Base-by-base conservation (phyloP, 345 rosid species). In the Angophora floribunda region DNA sequence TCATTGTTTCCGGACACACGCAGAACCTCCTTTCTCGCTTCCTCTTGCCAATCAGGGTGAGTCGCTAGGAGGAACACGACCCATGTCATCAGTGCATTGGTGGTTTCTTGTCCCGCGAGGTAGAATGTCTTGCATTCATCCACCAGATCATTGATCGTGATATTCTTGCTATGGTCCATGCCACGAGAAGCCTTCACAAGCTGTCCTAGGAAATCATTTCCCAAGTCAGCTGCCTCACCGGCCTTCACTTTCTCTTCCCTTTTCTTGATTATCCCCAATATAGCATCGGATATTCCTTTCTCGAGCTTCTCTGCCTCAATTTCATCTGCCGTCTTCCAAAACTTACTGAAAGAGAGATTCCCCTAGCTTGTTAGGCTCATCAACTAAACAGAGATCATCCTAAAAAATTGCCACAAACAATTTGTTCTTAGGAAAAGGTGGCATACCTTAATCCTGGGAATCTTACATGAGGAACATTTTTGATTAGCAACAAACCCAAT, bases 1-100 rank as follows among this genome's bases (percentile, higher is more conserved):
- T 87, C 91, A 57, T 75, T 86, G 28, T 89, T 17, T 45, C 93
- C 93, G 17, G 91, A 93, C 7, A 86, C 45, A 45, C 91, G 88
- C 28, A 90, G 65, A 41, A 91, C 92, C 85, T 93, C 94, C 50
- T 78, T 89, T 88, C 94, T 92, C 41, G 89, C 92, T 88, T 90
- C 87, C 32, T 93, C 93, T 89, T 94, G 95, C 93, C 94, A 93
- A 24, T 94, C 93, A 16, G 86, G 52, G 86, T 93, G 90, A n/a
- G 90, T 17, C 51, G 94, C 89, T 13, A 94, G 88, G 85, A 91
- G 89, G 86, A 91, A 86, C 21, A 87, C 80, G 17, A 86, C 89
- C 91, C 93, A 91, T 15, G 87, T 24, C 19, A 91, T 89, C 45
- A 88, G 78, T 50, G 88, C 87, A 26, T 82, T 32, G 22, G 90